Conservation (phyloP, 306 rosid species). For the Castanea mollissima region DNA sequence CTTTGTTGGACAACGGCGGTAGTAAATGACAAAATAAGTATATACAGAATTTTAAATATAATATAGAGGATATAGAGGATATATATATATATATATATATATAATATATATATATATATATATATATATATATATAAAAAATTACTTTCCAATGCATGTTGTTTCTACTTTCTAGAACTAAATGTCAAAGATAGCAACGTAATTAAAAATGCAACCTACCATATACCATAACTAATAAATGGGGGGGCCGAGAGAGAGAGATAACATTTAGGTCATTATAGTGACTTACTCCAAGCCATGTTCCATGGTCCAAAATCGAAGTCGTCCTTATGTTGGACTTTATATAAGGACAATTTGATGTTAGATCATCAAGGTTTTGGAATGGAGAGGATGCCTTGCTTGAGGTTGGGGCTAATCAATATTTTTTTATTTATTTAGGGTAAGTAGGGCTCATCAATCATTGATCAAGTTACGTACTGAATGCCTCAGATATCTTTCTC, state of each 20-base stretch:
- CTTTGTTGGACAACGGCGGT: neutral
- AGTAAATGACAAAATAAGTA: neutral
- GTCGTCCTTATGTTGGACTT: conserved; percentile 27
- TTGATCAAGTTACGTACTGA: neutral
- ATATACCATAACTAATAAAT: neutral
- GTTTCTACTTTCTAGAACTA: no score
- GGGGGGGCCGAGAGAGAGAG: neutral
- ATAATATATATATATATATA: no score
- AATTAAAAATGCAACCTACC: neutral
- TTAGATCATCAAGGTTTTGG: conserved; percentile 32
- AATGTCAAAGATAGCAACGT: neutral
- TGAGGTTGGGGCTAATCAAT: conserved; percentile 25
- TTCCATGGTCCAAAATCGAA: conserved; percentile 60
- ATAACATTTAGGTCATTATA: neutral
- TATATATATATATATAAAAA: no score
- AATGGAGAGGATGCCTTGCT: conserved; percentile 26
- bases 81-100: no score
- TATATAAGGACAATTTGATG: conserved; percentile 38
- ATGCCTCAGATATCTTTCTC: neutral
- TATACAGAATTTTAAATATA: neutral
- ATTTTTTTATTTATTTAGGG: neutral
- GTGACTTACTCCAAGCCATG: conserved; percentile 38
- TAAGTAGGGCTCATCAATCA: no score
- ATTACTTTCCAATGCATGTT: no score
- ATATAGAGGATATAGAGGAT: no score